These are phyloP conservation scores for Pyrenochaeta sp. DNA, from an alignment of 2,329 filamentous ascomycete genomes.

Conservation along the genomic window DNA sequence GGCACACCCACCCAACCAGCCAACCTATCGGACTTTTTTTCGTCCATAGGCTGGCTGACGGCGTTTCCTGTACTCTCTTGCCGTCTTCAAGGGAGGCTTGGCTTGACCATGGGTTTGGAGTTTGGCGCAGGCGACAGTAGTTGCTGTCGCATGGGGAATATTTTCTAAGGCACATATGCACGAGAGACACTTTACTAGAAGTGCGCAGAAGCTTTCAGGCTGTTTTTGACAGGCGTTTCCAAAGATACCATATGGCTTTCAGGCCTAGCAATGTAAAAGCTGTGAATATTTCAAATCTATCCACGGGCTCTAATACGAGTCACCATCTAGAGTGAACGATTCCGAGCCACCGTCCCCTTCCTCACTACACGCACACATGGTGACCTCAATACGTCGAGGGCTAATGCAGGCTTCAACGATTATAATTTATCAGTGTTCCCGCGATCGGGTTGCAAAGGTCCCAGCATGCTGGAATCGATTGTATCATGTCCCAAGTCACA, in stretches of 20 bases:
- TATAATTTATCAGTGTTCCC: slow-evolving; percentile 4
- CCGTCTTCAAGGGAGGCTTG: slow-evolving; percentile 27
- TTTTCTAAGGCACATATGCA: slow-evolving; percentile 28
- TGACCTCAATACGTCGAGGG: slow-evolving; percentile 10
- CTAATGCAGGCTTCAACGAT: slow-evolving; percentile 22
- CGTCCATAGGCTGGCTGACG: slow-evolving; percentile 34
- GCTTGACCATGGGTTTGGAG: slow-evolving; percentile 26
- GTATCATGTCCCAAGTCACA: slow-evolving; percentile 25
- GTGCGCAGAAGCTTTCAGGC: slow-evolving; percentile 28
- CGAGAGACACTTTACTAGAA: slow-evolving; percentile 39
- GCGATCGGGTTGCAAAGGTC: slow-evolving; percentile 1
- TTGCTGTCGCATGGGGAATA: slow-evolving; percentile 17
- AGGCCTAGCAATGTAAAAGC: slow-evolving; percentile 30
- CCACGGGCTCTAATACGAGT: slow-evolving; percentile 16
- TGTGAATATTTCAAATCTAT: slow-evolving; percentile 15
- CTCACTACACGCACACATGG: slow-evolving; percentile 13
- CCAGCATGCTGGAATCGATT: slow-evolving; percentile 8
- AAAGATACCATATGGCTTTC: slow-evolving; percentile 36
- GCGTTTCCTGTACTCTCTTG: slow-evolving; percentile 33
- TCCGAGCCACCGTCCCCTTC: neutral
- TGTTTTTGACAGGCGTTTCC: slow-evolving; percentile 24
- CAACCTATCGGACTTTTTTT: too few species aligned
- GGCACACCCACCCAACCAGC: slow-evolving; percentile 35
- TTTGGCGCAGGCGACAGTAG: slow-evolving; percentile 22
- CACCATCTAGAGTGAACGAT: neutral